Percentiles rank a stretch among this genome's conserved stretches.
Conservation (phyloP, 2,329 filamentous ascomycete species). For the Aspergillus viridinutans region DNA sequence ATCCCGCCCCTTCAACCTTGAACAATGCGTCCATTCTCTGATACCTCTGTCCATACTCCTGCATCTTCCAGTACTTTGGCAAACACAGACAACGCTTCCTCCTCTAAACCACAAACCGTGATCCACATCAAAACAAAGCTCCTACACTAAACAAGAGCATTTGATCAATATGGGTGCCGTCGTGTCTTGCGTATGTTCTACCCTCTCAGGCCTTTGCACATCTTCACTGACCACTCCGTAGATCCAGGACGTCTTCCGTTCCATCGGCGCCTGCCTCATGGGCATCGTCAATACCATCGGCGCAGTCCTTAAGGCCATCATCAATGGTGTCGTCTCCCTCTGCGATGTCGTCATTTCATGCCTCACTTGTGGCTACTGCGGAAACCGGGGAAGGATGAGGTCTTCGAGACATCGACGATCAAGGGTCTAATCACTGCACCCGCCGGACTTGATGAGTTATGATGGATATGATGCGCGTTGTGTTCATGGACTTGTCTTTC, state of each 20-base stretch:
- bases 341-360: slow-evolving; percentile 64
- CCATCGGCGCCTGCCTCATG: slow-evolving; percentile 65
- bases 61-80: slow-evolving; percentile 26
- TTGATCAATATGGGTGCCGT: slow-evolving; percentile 70
- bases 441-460: slow-evolving; percentile 7
- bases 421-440: slow-evolving; percentile 11
- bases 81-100: not conserved
- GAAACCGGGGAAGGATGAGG: slow-evolving; percentile 27
- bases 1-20: not conserved
- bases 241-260: slow-evolving; percentile 57
- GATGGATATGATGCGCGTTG: slow-evolving; percentile 5
- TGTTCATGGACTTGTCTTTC: slow-evolving; percentile 1
- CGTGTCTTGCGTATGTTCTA: slow-evolving; percentile 69
- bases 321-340: slow-evolving; percentile 62
- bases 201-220: not conserved
- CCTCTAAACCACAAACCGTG: slow-evolving; percentile 14
- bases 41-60: slow-evolving; percentile 24
- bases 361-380: slow-evolving; percentile 48
- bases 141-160: slow-evolving; percentile 5
- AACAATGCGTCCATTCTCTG: slow-evolving; percentile 28
- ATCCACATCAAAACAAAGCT: slow-evolving; percentile 5
- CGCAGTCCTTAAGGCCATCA: slow-evolving; percentile 60
- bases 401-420: slow-evolving; percentile 18
- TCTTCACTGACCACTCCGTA: slow-evolving; percentile 26
- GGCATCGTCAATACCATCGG: slow-evolving; percentile 65